Base-by-base conservation (phyloP, 2,329 filamentous ascomycete genomes). In the Cryphonectria naterciae region DNA sequence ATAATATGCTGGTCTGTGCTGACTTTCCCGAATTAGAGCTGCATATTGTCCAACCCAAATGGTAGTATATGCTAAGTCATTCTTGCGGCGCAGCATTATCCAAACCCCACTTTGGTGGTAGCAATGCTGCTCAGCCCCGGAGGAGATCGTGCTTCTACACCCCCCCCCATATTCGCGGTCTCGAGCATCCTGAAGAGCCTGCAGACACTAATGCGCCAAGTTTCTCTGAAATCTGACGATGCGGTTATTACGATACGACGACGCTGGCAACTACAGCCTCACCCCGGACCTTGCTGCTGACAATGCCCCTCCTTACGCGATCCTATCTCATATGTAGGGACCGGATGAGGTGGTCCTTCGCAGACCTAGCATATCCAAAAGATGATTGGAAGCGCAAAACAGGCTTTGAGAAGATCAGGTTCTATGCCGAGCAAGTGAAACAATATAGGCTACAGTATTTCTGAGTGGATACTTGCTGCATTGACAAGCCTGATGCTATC, bases 401-500 rank as follows among this genome's bases (percentile, higher is more conserved):
- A 13, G 65, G 58, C 41, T 68, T 64, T 25, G 60, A 37, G 1
- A 67, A 66, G 17, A 35, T 67, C 4, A 22, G 7, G 13, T 46
- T n/a, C 49, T 41, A 32, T 28, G 69, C 69, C 54, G 67, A 68
- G 25, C 67, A 62, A 25, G 60, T 60, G 11, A 25, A 63, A n/a
- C 68, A 66, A 17, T 39, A 72, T 19, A 39, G 65, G 2, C 66
- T 68, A 46, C 49, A 69, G 25, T 71, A 68, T 22, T 46, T 64
- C 2, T 70, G 64, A 64, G 63, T 70, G 25, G 68, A 70, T 64
- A 69, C 68, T n/a, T 65, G 62, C 32, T 69, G 68, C 46, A 69
- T 69, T 46, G 61, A 69, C 68, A 69, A 69, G 62, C 49, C 25
- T n/a, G 65, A 49, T 52, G 46, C 62, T 37, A 41, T 49, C 39